Base-by-base conservation (phyloP, 345 rosid species). In the Mercurialis annua region DNA sequence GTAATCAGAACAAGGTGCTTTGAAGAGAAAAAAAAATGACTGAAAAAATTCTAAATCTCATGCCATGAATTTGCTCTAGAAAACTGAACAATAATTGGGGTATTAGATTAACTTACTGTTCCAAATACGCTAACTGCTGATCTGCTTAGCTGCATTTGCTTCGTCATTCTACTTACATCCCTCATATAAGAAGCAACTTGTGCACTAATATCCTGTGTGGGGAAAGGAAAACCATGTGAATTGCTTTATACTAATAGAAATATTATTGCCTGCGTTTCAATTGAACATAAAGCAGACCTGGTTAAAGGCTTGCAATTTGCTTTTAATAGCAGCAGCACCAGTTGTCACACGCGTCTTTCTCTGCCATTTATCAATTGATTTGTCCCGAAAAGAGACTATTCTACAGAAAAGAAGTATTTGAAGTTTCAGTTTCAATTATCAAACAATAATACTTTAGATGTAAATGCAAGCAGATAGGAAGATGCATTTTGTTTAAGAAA, bases 281-380 rank as follows among this genome's bases (percentile, higher is more conserved):
- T 27, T 68, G 56, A 48, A 23, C 31, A 27, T 3, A 34, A 54
- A 47, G 8, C 73, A 64, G 78, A 94, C 99, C 99, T 91, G 99
- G 84, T 91, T 89, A 79, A 94, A 94, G 66, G 97, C 99, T 0
- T 89, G 90, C 65, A 91, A 82, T 75, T 88, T 91, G 75, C 84
- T 82, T 74, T 81, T 91, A 18, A 91, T 83, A 57, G 99, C 97
- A 67, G 96, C 96, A 59, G 91, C 92, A 72, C 97, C 98, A 65
- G 88, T 91, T 21, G 92, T 87, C 65, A 94, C 90, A 69, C 85
- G 93, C 40, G 98, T 81, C 83, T 87, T 91, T 59, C 97, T 89
- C 72, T 94, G 92, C 98, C 99, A 91, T 74, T 86, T 89, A 76
- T 94, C 95, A 55, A 94, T 80, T 11, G 98, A 88, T 79, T 86